phyloP scores from a whole-genome alignment of 2,329 filamentous ascomycete species.

The Cyclaneusma minus region DNA sequence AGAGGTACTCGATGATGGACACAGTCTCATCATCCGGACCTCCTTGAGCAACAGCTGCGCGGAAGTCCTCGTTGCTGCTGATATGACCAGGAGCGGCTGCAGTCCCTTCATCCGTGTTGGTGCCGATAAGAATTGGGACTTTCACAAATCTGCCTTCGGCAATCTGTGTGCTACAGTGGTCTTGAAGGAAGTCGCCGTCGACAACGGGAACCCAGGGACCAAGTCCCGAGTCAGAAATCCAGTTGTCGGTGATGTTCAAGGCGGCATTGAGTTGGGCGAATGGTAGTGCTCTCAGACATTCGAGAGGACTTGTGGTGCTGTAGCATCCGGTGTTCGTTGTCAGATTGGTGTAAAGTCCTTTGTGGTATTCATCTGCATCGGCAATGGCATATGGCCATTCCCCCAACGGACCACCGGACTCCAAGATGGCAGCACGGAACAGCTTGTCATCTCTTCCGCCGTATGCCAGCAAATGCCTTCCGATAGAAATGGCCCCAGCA shows the following conservation, averaged over 20 bases:
- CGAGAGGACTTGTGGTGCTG: constrained; percentile 5
- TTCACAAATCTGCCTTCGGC: constrained; percentile 18
- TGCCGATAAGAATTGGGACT: constrained; percentile 21
- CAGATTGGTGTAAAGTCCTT: constrained; percentile 4
- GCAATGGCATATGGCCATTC: constrained; percentile 6
- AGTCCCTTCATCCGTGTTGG: constrained; percentile 20
- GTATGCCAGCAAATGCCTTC: constrained; percentile 34
- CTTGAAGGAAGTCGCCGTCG: constrained; percentile 21
- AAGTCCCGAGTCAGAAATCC: constrained; percentile 4
- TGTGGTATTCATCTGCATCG: constrained; percentile 1
- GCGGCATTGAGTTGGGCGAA: constrained; percentile 18
- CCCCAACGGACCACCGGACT: constrained; percentile 24
- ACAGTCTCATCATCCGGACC: constrained; percentile 5
- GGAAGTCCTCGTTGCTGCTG: constrained; percentile 17
- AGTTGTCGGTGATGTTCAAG: constrained; percentile 12
- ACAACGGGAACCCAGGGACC: constrained; percentile 15
- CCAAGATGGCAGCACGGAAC: constrained; percentile 31
- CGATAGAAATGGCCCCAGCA: constrained; percentile 32
- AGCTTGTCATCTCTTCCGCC: constrained; percentile 34
- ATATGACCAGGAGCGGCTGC: constrained; percentile 7
- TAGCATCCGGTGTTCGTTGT: constrained; percentile 4
- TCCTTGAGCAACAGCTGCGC: constrained; percentile 1
- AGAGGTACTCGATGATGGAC: not conserved
- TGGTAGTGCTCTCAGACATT: constrained; percentile 16
- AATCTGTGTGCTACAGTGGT: constrained; percentile 17